phyloP scores from a whole-genome alignment of 345 rosid species.

The Sisymbrium altissimum region DNA sequence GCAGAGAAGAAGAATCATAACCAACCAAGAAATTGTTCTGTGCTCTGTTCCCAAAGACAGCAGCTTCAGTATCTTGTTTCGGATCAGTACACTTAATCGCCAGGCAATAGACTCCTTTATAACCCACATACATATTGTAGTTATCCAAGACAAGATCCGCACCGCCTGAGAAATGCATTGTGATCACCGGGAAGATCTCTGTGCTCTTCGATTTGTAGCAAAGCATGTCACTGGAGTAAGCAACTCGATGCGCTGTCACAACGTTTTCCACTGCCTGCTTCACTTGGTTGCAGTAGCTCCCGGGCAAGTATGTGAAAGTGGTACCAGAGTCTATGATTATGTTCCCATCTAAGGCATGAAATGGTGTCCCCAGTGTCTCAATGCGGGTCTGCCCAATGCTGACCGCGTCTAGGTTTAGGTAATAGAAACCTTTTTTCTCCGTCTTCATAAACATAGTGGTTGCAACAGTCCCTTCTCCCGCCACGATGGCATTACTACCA shows the following conservation, averaged over 20 bases:
- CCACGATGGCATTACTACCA: neutral
- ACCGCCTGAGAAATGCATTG: slow-evolving; percentile 6
- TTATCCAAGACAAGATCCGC: neutral
- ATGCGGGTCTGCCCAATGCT: neutral
- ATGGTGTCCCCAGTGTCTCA: slow-evolving; percentile 16
- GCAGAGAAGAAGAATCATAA: slow-evolving; percentile 4
- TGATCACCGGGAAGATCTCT: neutral
- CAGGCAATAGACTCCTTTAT: neutral
- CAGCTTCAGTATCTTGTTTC: neutral
- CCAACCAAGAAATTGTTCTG: slow-evolving; percentile 20
- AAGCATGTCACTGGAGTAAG: neutral
- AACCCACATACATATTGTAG: neutral
- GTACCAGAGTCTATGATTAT: slow-evolving; percentile 12
- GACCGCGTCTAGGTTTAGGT: slow-evolving; percentile 18
- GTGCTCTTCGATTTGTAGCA: neutral
- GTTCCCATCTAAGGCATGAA: slow-evolving; percentile 3
- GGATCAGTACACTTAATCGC: neutral
- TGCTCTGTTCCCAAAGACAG: slow-evolving; percentile 12
- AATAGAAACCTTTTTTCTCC: neutral
- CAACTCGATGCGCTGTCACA: neutral
- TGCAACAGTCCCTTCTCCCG: neutral
- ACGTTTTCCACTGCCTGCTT: neutral
- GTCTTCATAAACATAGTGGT: neutral
- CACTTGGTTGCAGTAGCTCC: neutral
- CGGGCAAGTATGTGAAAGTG: neutral